These are phyloP conservation scores for Chamaenerion angustifolium DNA, from an alignment of 345 rosid species.

Conservation along the genomic window DNA sequence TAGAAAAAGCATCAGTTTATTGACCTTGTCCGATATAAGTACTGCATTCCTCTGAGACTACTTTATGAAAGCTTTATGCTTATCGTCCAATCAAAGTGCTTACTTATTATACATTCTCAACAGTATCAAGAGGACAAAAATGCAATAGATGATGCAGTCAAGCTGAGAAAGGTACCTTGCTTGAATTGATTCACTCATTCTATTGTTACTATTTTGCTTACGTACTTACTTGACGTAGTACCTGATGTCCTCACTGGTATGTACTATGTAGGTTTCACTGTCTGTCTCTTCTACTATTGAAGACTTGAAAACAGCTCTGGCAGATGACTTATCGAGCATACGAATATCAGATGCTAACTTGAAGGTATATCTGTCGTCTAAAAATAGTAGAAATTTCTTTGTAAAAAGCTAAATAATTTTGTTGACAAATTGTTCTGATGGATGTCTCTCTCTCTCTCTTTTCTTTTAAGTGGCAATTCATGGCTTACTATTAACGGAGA, in stretches of 20 bases:
- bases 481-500: neutral
- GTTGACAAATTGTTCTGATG: no score
- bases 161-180: conserved; percentile 51
- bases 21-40: no score
- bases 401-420: no score
- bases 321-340: conserved; percentile 32
- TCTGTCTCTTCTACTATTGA: conserved; percentile 55
- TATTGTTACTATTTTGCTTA: no score
- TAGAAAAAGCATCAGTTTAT: no score
- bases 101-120: conserved; percentile 14
- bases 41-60: no score
- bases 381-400: neutral
- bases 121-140: conserved; percentile 77
- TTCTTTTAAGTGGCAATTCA: no score
- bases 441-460: no score
- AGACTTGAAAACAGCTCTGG: conserved; percentile 55
- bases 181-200: neutral
- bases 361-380: conserved; percentile 26
- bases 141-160: conserved; percentile 62
- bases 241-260: conserved; percentile 13
- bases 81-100: neutral
- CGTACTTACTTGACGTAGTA: no score
- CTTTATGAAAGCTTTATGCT: neutral
- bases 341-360: conserved; percentile 49
- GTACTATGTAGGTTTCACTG: conserved; percentile 41